Base-by-base conservation (phyloP, 202 grass and related monocot species). In the Eragrostis tef region DNA sequence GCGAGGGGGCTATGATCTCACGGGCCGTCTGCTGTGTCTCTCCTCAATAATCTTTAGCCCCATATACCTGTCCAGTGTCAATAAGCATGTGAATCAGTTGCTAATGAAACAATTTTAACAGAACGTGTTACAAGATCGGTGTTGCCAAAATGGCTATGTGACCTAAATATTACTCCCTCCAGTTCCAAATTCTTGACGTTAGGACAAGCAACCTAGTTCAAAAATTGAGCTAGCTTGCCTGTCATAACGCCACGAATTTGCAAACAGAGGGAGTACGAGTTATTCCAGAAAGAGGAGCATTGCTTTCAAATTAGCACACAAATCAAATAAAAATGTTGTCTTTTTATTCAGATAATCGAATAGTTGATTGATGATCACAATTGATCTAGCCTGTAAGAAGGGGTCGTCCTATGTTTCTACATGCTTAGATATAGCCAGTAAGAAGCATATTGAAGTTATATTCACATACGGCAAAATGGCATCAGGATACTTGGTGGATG, bases 11-110 rank as follows among this genome's bases (percentile, higher is more conserved):
- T 80, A 79, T 11, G 80, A 34, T 19, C 67, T 84, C 36, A 66
- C 79, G 47, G 47, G 81, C 80, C 89, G 89, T 41, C 76, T 84
- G 79, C 64, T 86, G 76, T 85, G 89, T 68, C 88, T 84, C 70
- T 77, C 79, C 9, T 67, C 86, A 14, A 93, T 77, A 87, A 97
- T 91, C 81, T 88, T 90, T 86, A 82, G 71, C 25, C 93, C 93
- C 79, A 93, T 48, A 14, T 93, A 93, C 79, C 88, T 94, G 77
- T 78, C 43, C 21, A 73, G 71, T 52, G 41, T 44, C 57, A 82
- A 12, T 27, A 74, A 75, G 61, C 17, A 85, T 64, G n/a, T 6
- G 9, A n/a, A 50, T 52, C 19, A 64, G 20, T 56, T 70, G 21
- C 7, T 31, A 45, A 0, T 53, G 56, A 9, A 68, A 79, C 43